phyloP scores from a whole-genome alignment of 345 rosid genomes.

The Eucalyptus pauciflora region DNA sequence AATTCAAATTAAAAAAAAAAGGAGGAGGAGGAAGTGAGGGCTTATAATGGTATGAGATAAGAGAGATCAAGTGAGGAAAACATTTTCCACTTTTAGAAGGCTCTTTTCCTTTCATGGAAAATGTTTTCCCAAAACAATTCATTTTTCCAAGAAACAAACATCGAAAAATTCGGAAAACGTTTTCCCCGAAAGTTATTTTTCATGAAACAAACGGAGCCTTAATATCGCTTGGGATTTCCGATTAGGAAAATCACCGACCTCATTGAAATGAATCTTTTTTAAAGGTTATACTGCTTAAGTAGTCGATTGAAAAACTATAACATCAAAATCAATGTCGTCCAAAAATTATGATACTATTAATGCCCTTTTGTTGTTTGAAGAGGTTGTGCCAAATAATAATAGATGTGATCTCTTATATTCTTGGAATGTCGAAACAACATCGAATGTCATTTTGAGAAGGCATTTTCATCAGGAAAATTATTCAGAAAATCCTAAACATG shows the following conservation, averaged over 20 bases:
- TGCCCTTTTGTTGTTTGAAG: background rate
- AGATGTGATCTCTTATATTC: background rate
- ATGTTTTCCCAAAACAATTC: too few relatives aligned
- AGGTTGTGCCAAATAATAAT: background rate
- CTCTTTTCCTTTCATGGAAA: too few relatives aligned
- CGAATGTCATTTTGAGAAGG: background rate
- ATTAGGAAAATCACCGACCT: background rate
- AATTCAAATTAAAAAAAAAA: too few relatives aligned
- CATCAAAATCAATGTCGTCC: rapidly evolving
- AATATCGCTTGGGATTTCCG: background rate
- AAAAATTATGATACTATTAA: background rate
- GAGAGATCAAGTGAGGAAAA: too few relatives aligned
- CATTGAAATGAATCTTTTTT: background rate
- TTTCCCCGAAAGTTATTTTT: too few relatives aligned
- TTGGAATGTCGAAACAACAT: background rate
- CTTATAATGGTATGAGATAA: too few relatives aligned
- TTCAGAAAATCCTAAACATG: too few relatives aligned
- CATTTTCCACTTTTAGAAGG: too few relatives aligned
- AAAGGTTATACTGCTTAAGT: background rate
- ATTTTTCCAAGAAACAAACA: too few relatives aligned
- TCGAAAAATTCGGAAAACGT: too few relatives aligned
- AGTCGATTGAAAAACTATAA: background rate
- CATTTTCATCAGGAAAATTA: background rate
- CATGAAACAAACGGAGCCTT: too few relatives aligned
- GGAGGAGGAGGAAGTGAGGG: too few relatives aligned